Conservation (phyloP, 78 protist genomes). For the Capsaspora owczarzaki region DNA sequence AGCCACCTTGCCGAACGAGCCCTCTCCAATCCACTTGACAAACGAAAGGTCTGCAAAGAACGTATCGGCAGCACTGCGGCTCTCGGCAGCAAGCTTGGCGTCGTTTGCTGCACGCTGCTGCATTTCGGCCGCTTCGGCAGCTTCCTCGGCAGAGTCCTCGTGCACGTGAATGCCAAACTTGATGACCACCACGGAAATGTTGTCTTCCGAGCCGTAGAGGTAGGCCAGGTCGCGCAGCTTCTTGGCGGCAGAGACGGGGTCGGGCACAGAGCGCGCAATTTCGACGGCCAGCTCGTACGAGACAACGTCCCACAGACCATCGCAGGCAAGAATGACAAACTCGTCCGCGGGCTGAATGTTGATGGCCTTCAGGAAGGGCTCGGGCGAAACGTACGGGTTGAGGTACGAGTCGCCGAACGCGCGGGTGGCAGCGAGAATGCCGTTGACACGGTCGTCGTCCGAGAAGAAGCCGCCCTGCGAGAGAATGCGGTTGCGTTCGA, state of each 20-base stretch:
- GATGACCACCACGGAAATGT: not conserved
- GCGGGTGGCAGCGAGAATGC: not conserved
- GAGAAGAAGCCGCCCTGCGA: not conserved
- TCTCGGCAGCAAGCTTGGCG: not conserved
- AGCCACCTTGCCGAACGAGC: conserved; percentile 38
- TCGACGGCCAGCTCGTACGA: conserved; percentile 12
- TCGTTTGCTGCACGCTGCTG: not conserved
- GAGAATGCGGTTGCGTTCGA: not conserved
- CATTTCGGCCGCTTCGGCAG: not conserved
- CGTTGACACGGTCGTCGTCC: not conserved
- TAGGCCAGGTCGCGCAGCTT: not conserved
- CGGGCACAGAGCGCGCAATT: not conserved
- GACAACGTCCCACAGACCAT: conserved; percentile 56
- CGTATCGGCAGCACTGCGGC: not conserved
- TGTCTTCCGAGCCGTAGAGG: not conserved
- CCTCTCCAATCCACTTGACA: conserved; percentile 20
- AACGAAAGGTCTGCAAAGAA: not conserved
- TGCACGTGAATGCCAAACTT: not conserved
- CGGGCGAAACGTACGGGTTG: not conserved
- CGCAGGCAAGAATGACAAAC: conserved; percentile 40
- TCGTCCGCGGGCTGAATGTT: not conserved
- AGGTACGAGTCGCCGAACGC: not conserved
- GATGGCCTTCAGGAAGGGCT: not conserved
- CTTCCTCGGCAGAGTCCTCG: not conserved
- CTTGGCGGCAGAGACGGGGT: not conserved